Evolutionary conservation across 805 yeast species (phyloP), one percentile per base, ranked within the genome.

Genomic region (Citeromyces matritensis): DNA sequence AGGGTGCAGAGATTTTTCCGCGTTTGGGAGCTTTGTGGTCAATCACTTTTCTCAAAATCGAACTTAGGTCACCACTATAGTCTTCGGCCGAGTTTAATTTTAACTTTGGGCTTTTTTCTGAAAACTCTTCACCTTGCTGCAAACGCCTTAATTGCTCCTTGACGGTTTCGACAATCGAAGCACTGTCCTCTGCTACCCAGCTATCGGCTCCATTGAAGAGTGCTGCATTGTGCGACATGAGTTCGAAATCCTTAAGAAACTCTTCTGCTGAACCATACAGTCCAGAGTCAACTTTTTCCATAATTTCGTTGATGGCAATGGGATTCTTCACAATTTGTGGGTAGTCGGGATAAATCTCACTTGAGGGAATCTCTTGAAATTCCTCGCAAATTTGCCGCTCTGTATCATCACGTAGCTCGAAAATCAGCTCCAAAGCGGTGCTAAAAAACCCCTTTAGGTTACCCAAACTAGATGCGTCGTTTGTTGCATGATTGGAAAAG

Each of bases 341-440:
- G 49, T 84, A 85, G 47, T 83, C 93, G 0, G 95, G 85, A 45
- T 80, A 83, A 29, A 69, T 53, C 46, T 76, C 73, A 41, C 73
- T 70, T 15, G 79, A 65, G 6, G 95, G 95, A 25, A 84, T 60
- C 41, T 70, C 21, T 7, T 17, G 21, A 17, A 17, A 17, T 17
- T 17, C 21, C 7, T 17, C 21, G 7, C 21, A 17, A 17, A 17
- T 17, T 17, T 17, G 21, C 21, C 21, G 21, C 6, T 17, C 21
- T 17, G 21, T 17, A 7, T 17, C 21, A 17, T 17, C 21, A 7
- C 21, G 21, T 17, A 17, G 21, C 6, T 17, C 21, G 21, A 17
- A 17, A 17, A 17, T 17, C 21, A 17, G 21, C 21, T 17, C 21
- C 21, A 17, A 17, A 17, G 21, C 7, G 21, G 21, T 17, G 21